Evolutionary conservation across 2,329 filamentous ascomycete species (phyloP).

Genomic region (Aspergillus intermedius): DNA sequence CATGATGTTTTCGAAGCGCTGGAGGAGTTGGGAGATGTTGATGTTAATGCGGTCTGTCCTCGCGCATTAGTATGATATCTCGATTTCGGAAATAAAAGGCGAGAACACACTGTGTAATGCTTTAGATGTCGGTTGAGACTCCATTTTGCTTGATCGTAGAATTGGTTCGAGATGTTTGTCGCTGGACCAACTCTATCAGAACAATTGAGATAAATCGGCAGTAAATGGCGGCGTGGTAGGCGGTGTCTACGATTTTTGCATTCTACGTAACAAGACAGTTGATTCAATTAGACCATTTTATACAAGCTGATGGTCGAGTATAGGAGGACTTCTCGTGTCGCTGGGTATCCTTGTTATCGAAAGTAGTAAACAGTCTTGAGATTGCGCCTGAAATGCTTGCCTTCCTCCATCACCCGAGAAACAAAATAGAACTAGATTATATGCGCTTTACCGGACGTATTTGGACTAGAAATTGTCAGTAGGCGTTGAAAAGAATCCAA

Average conservation of each 20-base stretch:
- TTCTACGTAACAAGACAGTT: no score
- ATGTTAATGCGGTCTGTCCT: conserved; percentile 39
- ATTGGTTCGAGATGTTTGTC: neutral
- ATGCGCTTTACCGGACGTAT: conserved; percentile 39
- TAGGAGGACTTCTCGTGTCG: no score
- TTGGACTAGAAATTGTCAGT: conserved; percentile 34
- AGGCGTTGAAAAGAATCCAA: neutral
- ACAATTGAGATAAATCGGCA: neutral
- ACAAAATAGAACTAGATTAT: no score
- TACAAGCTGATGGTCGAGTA: no score
- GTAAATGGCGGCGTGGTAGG: neutral
- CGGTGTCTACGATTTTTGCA: neutral
- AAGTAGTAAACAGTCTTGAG: no score
- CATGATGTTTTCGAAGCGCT: conserved; percentile 52
- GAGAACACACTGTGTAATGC: conserved; percentile 20
- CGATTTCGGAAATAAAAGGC: neutral
- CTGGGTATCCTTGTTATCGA: no score
- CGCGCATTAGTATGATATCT: neutral
- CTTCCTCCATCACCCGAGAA: neutral
- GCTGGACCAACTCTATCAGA: neutral
- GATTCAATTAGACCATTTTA: no score
- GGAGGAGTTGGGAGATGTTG: conserved; percentile 42
- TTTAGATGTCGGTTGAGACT: conserved; percentile 25
- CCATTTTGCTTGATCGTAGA: conserved; percentile 18
- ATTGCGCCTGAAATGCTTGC: no score